These are phyloP conservation scores for Sporopachydermia lactativora DNA, from an alignment of 805 yeast species.

Conservation along the genomic window DNA sequence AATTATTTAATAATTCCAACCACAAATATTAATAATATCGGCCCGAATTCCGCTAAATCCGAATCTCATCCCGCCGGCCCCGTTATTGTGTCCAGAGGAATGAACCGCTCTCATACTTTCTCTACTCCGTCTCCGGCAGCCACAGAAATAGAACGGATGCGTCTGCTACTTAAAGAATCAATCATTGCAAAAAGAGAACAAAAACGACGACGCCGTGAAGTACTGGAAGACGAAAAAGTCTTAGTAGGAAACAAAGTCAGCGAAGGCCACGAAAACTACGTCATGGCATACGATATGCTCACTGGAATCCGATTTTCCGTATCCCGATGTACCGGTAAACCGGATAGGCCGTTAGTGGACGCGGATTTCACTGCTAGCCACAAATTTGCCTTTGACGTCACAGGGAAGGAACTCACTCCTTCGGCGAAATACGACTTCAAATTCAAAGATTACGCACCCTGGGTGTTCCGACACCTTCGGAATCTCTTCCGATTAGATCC, in stretches of 20 bases:
- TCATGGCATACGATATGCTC: conserved; percentile 92
- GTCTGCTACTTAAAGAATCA: conserved; percentile 10
- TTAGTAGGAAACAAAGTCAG: conserved; percentile 68
- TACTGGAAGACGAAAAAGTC: conserved; percentile 29
- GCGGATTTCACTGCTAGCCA: conserved; percentile 59
- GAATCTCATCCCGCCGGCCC: too few species aligned
- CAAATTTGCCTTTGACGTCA: conserved; percentile 75
- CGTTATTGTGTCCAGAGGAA: too few species aligned
- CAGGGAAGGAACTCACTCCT: conserved; percentile 86
- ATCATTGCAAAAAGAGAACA: conserved; percentile 18
- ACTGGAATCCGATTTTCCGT: conserved; percentile 96
- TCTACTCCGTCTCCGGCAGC: conserved; percentile 1
- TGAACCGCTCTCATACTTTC: too few species aligned
- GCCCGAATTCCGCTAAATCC: too few species aligned
- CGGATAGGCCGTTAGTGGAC: conserved; percentile 56
- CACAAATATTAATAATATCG: too few species aligned
- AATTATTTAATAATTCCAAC: too few species aligned
- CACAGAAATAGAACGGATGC: conserved; percentile 15
- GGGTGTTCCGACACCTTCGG: conserved; percentile 80
- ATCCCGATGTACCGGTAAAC: conserved; percentile 70
- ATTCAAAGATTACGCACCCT: conserved; percentile 92
- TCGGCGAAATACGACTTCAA: conserved; percentile 76
- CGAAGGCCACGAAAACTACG: conserved; percentile 89
- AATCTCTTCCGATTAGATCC: conserved; percentile 78
- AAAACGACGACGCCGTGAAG: conserved; percentile 14